These are phyloP conservation scores for Penicillium sp. DNA, from an alignment of 2,329 filamentous ascomycete genomes.

Conservation along the genomic window DNA sequence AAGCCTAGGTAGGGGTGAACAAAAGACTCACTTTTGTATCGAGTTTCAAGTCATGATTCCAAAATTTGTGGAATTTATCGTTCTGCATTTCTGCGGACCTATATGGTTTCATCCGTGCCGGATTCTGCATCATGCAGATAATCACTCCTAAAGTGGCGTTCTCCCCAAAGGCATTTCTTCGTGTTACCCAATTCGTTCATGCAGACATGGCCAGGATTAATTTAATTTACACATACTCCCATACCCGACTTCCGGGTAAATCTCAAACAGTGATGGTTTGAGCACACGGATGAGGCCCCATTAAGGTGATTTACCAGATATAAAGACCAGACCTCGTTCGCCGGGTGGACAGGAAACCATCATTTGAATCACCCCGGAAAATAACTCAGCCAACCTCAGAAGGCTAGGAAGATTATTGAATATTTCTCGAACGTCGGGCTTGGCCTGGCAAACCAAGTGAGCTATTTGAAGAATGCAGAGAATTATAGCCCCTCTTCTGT, in stretches of 20 bases:
- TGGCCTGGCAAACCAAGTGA: neutral
- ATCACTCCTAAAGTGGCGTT: neutral
- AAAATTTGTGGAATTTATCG: neutral
- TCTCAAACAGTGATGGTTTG: neutral
- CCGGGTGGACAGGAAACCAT: too few relatives aligned
- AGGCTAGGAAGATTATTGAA: too few relatives aligned
- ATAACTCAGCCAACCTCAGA: too few relatives aligned
- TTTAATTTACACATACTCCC: neutral
- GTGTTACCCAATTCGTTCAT: neutral
- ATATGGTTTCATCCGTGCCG: too few relatives aligned
- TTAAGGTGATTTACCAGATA: neutral
- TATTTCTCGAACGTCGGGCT: neutral
- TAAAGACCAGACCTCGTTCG: neutral
- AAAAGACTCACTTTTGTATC: neutral
- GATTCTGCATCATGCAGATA: neutral
- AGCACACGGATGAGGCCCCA: neutral
- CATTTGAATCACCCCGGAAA: too few relatives aligned
- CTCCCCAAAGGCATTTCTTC: neutral
- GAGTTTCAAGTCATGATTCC: neutral
- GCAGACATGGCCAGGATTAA: neutral
- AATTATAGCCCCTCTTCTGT: conserved; percentile 27
- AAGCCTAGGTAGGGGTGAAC: neutral
- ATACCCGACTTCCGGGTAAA: neutral
- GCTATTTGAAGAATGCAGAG: conserved; percentile 2
- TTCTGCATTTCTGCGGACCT: neutral